phyloP scores from a whole-genome alignment of 352 stramenopile genomes.

The Aphanomyces astaci region DNA sequence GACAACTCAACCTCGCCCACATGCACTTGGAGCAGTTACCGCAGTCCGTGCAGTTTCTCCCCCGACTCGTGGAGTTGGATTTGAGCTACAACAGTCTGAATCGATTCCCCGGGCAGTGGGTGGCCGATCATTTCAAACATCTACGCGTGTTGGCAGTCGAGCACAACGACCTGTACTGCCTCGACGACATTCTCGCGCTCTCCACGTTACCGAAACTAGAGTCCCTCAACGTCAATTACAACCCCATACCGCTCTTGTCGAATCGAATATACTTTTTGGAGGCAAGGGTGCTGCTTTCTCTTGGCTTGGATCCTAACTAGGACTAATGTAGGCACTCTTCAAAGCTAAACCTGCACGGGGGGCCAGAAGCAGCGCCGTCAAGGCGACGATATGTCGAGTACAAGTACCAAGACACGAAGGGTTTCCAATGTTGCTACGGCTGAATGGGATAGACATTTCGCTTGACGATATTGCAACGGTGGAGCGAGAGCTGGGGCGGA shows the following conservation, averaged over 20 bases:
- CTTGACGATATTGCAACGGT: constrained; percentile 42
- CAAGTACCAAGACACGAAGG: constrained; percentile 40
- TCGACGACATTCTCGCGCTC: constrained; percentile 59
- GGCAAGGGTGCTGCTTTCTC: constrained; percentile 20
- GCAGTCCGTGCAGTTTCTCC: background rate
- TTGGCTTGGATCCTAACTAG: background rate
- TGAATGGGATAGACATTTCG: constrained; percentile 58
- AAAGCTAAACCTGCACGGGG: background rate
- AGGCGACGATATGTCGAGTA: background rate
- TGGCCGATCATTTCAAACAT: constrained; percentile 35
- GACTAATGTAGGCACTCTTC: background rate
- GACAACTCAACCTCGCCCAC: background rate
- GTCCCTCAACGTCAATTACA: constrained; percentile 45
- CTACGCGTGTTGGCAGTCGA: constrained; percentile 47
- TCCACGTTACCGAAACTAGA: constrained; percentile 36
- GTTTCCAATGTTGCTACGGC: constrained; percentile 54
- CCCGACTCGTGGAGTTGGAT: constrained; percentile 29
- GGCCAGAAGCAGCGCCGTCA: background rate
- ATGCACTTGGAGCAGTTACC: background rate
- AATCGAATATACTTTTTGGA: constrained; percentile 71
- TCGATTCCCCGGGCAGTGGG: constrained; percentile 41
- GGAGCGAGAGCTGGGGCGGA: constrained; percentile 38
- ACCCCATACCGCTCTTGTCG: constrained; percentile 48
- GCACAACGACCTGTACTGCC: constrained; percentile 47
- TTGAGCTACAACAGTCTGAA: constrained; percentile 53